Percentiles rank a stretch among this genome's conserved stretches.
Conservation (phyloP, 2,329 filamentous ascomycete species). For the Thelonectria olida region DNA sequence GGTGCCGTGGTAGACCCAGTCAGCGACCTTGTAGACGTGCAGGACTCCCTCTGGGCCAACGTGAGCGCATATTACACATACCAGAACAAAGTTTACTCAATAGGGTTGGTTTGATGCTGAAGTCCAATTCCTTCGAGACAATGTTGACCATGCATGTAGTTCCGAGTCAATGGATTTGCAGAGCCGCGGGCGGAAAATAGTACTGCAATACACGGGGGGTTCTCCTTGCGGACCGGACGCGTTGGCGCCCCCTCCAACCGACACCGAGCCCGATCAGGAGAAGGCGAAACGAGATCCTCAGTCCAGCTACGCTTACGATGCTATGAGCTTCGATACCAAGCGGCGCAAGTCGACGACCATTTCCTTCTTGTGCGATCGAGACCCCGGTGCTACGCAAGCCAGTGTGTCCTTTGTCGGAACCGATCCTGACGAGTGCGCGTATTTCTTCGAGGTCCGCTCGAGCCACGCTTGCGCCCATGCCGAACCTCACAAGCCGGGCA, state of each 20-base stretch:
- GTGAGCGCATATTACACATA: conserved; percentile 81
- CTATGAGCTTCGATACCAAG: conserved; percentile 27
- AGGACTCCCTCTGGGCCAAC: conserved; percentile 71
- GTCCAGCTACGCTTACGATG: conserved; percentile 40
- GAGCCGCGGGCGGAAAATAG: conserved; percentile 76
- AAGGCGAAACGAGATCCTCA: conserved; percentile 42
- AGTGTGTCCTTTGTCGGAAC: conserved; percentile 83
- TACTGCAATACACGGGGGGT: conserved; percentile 80
- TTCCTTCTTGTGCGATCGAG: conserved; percentile 91
- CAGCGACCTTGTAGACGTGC: conserved; percentile 70
- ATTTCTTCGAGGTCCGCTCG: conserved; percentile 94
- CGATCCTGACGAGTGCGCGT: conserved; percentile 89
- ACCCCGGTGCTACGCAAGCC: conserved; percentile 74
- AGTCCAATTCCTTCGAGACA: conserved; percentile 4
- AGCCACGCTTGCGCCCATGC: conserved; percentile 78
- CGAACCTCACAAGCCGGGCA: conserved; percentile 76
- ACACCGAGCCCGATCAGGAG: not conserved
- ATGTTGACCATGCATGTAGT: conserved; percentile 33
- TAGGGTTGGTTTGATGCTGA: conserved; percentile 66
- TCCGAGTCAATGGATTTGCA: conserved; percentile 61
- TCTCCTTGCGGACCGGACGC: conserved; percentile 72
- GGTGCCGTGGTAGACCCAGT: conserved; percentile 75
- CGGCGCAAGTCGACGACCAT: conserved; percentile 84
- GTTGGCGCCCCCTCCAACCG: conserved; percentile 45
- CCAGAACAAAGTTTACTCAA: conserved; percentile 74